A percentile compares a stretch with the other conserved stretches of the same genome.
These are phyloP conservation scores for Plasmodium sp. DNA, from an alignment of 169 alveolate genomes.

Conservation along the genomic window DNA sequence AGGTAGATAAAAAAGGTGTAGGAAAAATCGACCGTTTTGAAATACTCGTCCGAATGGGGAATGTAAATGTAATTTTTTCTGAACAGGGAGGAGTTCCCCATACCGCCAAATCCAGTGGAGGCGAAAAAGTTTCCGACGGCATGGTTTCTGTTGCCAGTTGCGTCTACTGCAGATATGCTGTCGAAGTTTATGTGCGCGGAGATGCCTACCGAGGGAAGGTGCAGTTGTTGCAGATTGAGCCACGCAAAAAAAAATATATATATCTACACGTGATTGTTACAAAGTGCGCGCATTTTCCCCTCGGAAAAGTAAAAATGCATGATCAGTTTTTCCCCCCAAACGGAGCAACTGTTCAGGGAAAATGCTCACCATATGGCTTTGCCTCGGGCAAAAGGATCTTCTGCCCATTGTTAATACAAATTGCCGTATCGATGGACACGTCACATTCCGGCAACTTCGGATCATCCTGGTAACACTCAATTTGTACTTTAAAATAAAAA, in stretches of 20 bases:
- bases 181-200: slow-evolving; percentile 86
- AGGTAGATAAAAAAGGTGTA: slow-evolving; percentile 84
- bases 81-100: slow-evolving; percentile 88
- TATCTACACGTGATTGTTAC: background rate
- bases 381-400: slow-evolving; percentile 81
- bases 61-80: slow-evolving; percentile 86
- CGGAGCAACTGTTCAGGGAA: background rate
- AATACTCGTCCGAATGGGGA: slow-evolving; percentile 77
- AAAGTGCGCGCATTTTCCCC: background rate
- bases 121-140: slow-evolving; percentile 88
- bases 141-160: slow-evolving; percentile 89
- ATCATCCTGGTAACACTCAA: slow-evolving; percentile 30
- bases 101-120: slow-evolving; percentile 91
- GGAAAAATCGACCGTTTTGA: slow-evolving; percentile 84
- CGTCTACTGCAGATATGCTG: slow-evolving; percentile 84
- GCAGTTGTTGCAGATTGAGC: background rate
- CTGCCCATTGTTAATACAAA: slow-evolving; percentile 81
- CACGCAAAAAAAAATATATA: background rate
- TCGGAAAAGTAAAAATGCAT: background rate
- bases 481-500: slow-evolving; percentile 11
- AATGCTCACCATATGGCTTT: slow-evolving; percentile 76
- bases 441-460: slow-evolving; percentile 78
- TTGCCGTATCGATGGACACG: slow-evolving; percentile 82
- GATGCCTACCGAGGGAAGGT: slow-evolving; percentile 77
- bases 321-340: background rate